These are phyloP conservation scores for Sporothrix euskadiensis DNA, from an alignment of 2,329 filamentous ascomycete genomes.

Conservation along the genomic window DNA sequence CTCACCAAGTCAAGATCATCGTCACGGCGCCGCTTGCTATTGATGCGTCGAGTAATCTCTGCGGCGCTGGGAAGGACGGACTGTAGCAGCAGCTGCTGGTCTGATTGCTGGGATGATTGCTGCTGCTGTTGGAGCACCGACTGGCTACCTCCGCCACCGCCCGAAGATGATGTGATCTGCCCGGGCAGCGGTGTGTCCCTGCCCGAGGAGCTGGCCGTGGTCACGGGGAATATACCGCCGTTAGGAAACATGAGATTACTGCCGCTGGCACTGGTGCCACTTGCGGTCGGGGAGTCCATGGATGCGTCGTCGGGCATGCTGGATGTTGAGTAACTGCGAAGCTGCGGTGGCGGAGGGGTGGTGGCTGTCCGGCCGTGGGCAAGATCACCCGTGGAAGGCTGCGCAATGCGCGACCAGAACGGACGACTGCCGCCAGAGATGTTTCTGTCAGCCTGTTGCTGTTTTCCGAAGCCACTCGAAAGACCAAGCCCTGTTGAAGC, in stretches of 20 bases:
- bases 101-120: conserved; percentile 27
- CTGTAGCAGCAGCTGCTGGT: background rate
- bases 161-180: conserved; percentile 8
- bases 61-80: conserved; percentile 59
- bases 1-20: conserved; percentile 86
- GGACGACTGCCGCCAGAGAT: conserved; percentile 64
- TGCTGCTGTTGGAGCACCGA: conserved; percentile 35
- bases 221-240: conserved; percentile 37
- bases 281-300: conserved; percentile 25
- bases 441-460: conserved; percentile 69
- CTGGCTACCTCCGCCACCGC: conserved; percentile 29
- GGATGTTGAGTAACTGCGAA: conserved; percentile 47
- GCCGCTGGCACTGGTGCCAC: conserved; percentile 16
- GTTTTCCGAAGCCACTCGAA: conserved; percentile 68
- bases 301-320: conserved; percentile 49
- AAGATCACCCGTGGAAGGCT: conserved; percentile 47
- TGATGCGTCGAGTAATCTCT: conserved; percentile 75
- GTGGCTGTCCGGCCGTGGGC: conserved; percentile 49
- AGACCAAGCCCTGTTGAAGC: conserved; percentile 41
- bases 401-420: conserved; percentile 64
- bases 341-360: conserved; percentile 22
- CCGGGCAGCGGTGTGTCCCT: conserved; percentile 44
- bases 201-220: conserved; percentile 40
- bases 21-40: conserved; percentile 72
- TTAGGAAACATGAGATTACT: conserved; percentile 34